Evolutionary conservation across 768 basidiomycete genomes (phyloP), one percentile per base, ranked within the genome.

Genomic region (Lactifluus echinatus): DNA sequence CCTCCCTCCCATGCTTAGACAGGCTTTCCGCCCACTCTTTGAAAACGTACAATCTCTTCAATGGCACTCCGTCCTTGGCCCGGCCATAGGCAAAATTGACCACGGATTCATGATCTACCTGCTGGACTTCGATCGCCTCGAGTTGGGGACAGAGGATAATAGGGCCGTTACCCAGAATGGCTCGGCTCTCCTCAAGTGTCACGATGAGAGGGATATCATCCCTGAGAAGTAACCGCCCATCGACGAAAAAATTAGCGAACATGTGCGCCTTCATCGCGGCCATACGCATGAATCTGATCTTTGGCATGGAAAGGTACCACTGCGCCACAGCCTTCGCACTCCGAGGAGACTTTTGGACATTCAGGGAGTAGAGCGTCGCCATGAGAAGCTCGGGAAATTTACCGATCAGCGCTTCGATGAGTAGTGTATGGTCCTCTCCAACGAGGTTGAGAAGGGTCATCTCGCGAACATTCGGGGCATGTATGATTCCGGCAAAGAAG

Each of bases 301-400:
- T 66, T 10, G 83, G 83, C 76, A 86, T 80, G 21, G 83, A 78
- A 47, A 76, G 68, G 29, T 87, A 67, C 76, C 80, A 83, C 37
- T 70, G 72, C 42, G 79, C 69, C 61, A 83, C 65, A 39, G 67
- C 53, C 44, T 62, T 50, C 47, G 57, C 61, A 21, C 70, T 72
- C 26, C 42, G 23, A 50, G 56, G 50, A 8, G 64, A 66, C 50
- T 64, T 59, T 39, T 67, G 57, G 37, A 77, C 58, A 28, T 80
- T 71, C 48, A 81, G 52, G 19, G 71, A 67, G 64, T 79, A 79
- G 47, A 84, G 59, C 15, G 82, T 79, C 53, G 87, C 68, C 14
- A 84, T 66, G 62, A 73, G 73, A 57, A 87, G 72, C 57, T 77
- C 67, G n/a, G 73, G 77, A 63, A 79, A 82, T 26, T 70, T 71